A percentile compares a stretch with the other conserved stretches of the same genome.
These are phyloP conservation scores for Beauveria rudraprayagi DNA, from an alignment of 2,329 filamentous ascomycete species.

Conservation along the genomic window DNA sequence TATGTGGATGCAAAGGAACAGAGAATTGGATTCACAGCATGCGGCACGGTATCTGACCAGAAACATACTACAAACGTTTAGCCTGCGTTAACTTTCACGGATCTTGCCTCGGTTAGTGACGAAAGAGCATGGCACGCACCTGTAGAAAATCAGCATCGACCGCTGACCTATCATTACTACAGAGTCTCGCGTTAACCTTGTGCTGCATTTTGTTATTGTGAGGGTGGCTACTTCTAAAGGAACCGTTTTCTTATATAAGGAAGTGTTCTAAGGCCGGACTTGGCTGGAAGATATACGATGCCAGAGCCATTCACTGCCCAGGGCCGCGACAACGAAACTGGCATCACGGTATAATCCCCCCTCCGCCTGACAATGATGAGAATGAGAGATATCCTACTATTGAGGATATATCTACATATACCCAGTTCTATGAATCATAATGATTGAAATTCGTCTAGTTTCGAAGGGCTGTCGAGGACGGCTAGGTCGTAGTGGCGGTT, in stretches of 20 bases:
- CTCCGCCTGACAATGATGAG: conserved; percentile 18
- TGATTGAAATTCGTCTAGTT: conserved; percentile 8
- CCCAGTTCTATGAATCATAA: conserved; percentile 19
- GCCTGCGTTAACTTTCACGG: conserved; percentile 20
- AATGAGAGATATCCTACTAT: conserved; percentile 20
- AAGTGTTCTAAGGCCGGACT: not conserved
- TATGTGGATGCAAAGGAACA: conserved; percentile 15
- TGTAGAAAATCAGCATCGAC: conserved; percentile 14
- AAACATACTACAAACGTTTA: conserved; percentile 21
- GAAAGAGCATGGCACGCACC: conserved; percentile 21
- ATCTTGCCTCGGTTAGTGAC: conserved; percentile 18
- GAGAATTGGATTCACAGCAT: conserved; percentile 17
- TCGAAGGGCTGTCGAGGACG: conserved; percentile 18
- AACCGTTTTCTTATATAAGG: conserved; percentile 14
- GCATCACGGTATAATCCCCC: conserved; percentile 22
- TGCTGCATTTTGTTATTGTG: conserved; percentile 15
- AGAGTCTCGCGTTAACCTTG: conserved; percentile 20
- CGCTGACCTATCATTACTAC: conserved; percentile 18
- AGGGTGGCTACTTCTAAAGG: conserved; percentile 12
- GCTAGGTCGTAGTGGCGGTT: conserved; percentile 21
- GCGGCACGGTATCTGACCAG: conserved; percentile 15
- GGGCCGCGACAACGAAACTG: conserved; percentile 20
- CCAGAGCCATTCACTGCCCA: conserved; percentile 2
- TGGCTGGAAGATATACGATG: not conserved
- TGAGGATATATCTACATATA: conserved; percentile 21